Base-by-base conservation (phyloP, 2,329 filamentous ascomycete species). In the Hymenoscyphus infarciens region DNA sequence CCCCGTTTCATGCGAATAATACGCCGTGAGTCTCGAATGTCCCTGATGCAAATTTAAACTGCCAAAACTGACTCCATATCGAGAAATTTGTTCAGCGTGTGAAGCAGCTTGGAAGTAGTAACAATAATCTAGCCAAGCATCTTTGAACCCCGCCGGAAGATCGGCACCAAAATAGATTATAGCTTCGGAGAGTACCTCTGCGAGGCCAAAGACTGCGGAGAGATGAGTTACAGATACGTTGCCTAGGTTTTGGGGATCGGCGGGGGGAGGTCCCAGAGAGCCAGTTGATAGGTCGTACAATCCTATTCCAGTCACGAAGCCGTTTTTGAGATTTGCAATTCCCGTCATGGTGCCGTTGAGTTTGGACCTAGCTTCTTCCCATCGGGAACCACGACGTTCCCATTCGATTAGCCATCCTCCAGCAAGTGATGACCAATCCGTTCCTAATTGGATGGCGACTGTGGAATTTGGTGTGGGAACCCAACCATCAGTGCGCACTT, bases 41-140 rank as follows among this genome's bases (percentile, higher is more conserved):
- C 80, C 83, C 68, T 87, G 84, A 56, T 76, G 75, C 57, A 87
- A 73, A 56, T 73, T 82, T 4, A 81, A 64, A 2, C 65, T 77
- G n/a, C 79, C 74, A 62, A 83, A 86, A 56, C 73, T 72, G 1
- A 70, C 69, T 6, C 84, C 84, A 65, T 86, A 87, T 0, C 82
- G 78, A 1, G 78, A 77, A 1, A 68, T 72, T 70, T 87, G 84
- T 72, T 85, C 82, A 0, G 74, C 77, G 10, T 11, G 42, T 0
- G 73, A 71, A 0, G 76, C 68, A 0, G 82, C 83, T 8, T 77
- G 76, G 67, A 83, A 87, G 72, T 84, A 85, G 70, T 81, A 81
- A 69, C 82, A 84, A 73, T 87, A 87, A 57, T 86, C 84, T 1
- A 86, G 73, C 80, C 83, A 87, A 0, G 79, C 82, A 6, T 80